Evolutionary conservation across 2,329 filamentous ascomycete genomes (phyloP).

Genomic region (Claviceps monticola): DNA sequence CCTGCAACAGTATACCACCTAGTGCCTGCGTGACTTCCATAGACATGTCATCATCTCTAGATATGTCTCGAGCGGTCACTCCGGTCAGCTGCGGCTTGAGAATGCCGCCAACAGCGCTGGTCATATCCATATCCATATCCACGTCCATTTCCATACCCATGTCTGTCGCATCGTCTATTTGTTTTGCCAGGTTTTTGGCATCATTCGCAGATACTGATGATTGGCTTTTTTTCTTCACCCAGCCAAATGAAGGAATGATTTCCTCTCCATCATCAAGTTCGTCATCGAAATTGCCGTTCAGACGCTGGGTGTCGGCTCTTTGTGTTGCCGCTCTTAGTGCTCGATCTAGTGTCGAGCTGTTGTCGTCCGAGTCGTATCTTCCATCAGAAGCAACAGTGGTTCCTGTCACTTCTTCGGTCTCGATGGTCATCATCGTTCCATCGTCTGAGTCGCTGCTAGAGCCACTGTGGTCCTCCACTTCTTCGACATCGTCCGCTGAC

Average conservation of each 20-base stretch:
- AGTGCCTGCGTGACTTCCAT: slow-evolving; percentile 87
- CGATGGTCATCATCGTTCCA: slow-evolving; percentile 70
- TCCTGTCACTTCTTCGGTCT: slow-evolving; percentile 62
- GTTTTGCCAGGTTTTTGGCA: slow-evolving; percentile 17
- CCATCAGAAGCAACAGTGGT: slow-evolving; percentile 50
- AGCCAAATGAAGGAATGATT: slow-evolving; percentile 63
- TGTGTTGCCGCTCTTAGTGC: slow-evolving; percentile 62
- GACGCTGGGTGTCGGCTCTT: slow-evolving; percentile 58
- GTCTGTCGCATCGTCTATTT: slow-evolving; percentile 19
- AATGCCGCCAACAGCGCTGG: slow-evolving; percentile 41
- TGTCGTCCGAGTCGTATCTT: slow-evolving; percentile 46
- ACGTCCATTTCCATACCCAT: slow-evolving; percentile 23
- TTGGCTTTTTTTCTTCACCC: slow-evolving; percentile 43
- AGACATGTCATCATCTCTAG: slow-evolving; percentile 57
- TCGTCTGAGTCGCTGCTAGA: slow-evolving; percentile 51
- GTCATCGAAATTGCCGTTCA: slow-evolving; percentile 34
- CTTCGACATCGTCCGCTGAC: slow-evolving; percentile 38
- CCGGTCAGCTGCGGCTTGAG: slow-evolving; percentile 30
- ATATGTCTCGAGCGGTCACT: slow-evolving; percentile 18
- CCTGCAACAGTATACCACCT: slow-evolving; percentile 57
- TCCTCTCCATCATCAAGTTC: slow-evolving; percentile 53
- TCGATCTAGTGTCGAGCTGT: slow-evolving; percentile 62
- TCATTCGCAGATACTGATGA: not conserved
- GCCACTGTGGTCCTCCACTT: slow-evolving; percentile 35
- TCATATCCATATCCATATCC: slow-evolving; percentile 38